Evolutionary conservation across 768 basidiomycete species (phyloP).

Genomic region (Naganishia kalamii): DNA sequence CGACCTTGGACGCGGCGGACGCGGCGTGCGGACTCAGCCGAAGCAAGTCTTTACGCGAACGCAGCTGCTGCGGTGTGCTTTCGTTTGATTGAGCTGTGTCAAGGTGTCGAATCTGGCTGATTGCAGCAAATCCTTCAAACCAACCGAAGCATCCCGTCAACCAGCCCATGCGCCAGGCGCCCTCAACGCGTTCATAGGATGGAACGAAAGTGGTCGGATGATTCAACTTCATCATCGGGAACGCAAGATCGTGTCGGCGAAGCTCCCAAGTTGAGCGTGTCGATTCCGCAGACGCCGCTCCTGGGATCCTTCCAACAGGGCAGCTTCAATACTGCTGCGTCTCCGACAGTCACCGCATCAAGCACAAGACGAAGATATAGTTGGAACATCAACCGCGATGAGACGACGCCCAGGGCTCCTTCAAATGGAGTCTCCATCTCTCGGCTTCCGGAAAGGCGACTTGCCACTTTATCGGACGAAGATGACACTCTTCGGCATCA

Average conservation of each 20-base stretch:
- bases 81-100: too few species aligned
- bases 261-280: neutral
- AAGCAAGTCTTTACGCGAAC: too few species aligned
- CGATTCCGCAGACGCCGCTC: neutral
- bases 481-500: neutral
- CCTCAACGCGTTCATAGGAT: too few species aligned
- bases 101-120: too few species aligned
- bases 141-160: too few species aligned
- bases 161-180: too few species aligned
- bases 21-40: too few species aligned
- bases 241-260: neutral
- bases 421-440: neutral
- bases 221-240: neutral
- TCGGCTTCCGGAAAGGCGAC: neutral
- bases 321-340: neutral
- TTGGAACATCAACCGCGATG: neutral
- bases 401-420: neutral
- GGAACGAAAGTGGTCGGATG: slow-evolving; percentile 6
- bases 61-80: too few species aligned
- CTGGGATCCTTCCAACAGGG: neutral
- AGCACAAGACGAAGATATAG: slow-evolving; percentile 2
- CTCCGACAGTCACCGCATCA: neutral
- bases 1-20: too few species aligned
- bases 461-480: neutral
- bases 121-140: too few species aligned